Evolutionary conservation across 2,329 filamentous ascomycete genomes (phyloP), one percentile per base, ranked within the genome.

Genomic region (Paraphoma sp.): DNA sequence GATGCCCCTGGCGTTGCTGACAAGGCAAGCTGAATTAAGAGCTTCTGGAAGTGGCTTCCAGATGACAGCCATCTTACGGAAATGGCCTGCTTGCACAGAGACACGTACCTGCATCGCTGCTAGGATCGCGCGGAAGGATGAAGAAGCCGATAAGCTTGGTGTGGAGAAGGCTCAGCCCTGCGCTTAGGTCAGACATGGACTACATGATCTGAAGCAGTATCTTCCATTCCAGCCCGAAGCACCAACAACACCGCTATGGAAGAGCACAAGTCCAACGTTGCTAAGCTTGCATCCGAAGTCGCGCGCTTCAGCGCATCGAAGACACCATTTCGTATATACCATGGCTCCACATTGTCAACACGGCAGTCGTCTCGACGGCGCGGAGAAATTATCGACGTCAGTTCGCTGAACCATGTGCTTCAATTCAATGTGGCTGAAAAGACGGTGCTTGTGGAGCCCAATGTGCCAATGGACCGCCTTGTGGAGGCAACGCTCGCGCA

Each of bases 391-490:
- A 74, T 85, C 44, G 81, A 84, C 60, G 83, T 81, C n/a, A 81
- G 77, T 59, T 70, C 67, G 3, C 75, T 84, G n/a, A 79, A 78
- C 33, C 71, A 82, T 64, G 78, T 85, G 1, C 60, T 85, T 8
- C 60, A 70, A 7, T 75, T 85, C 45, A 74, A 83, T 61, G 61
- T 62, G 9, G 56, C 71, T 14, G 73, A 67, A 6, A 80, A 78
- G 57, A 82, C 78, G 11, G 80, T 78, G 46, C 65, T 86, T 0
- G 87, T 89, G 0, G 87, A 91, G 67, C 87, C 88, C 0, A 91
- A 90, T 62, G 87, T 91, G 3, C 80, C 86, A 0, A 90, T 91
- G 87, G 87, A 89, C 56, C 76, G 77, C 0, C 79, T 91, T 1
- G 83, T 90, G 0, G 80, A 83, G 51, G 84, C 82, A 1, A 87